These are phyloP conservation scores for Vaccinium darrowii DNA, from an alignment of 148 eudicot species.

Conservation along the genomic window DNA sequence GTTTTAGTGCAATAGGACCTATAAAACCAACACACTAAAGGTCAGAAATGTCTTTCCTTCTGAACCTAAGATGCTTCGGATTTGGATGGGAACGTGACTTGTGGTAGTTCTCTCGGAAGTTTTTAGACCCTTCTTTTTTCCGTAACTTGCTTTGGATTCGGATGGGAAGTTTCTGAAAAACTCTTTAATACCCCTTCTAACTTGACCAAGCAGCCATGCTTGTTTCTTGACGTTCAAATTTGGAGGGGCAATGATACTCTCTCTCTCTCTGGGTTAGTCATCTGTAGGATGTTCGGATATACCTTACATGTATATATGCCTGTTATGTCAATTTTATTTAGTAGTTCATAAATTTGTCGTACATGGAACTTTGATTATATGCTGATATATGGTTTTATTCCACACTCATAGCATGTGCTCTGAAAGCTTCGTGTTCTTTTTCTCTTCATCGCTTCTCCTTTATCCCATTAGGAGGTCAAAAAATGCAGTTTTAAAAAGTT, in stretches of 20 bases:
- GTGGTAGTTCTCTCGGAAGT: background rate
- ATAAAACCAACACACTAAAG: background rate
- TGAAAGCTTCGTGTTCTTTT: background rate
- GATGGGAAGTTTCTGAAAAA: background rate
- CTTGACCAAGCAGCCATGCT: background rate
- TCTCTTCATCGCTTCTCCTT: background rate
- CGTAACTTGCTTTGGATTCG: background rate
- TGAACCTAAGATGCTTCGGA: slow-evolving; percentile 1
- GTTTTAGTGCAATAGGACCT: background rate
- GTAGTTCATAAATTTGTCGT: background rate
- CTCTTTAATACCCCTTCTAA: background rate
- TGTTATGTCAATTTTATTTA: background rate
- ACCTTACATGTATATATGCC: background rate
- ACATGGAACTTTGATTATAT: background rate
- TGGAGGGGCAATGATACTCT: background rate
- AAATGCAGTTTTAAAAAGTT: background rate
- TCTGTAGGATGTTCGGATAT: background rate
- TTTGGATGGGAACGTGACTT: background rate
- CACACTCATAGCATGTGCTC: background rate
- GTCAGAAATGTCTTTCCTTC: background rate
- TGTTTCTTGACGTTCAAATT: background rate
- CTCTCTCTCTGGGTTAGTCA: background rate
- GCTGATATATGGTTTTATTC: slow-evolving; percentile 1
- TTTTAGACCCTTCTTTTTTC: background rate
- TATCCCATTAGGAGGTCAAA: background rate